Base-by-base conservation (phyloP, 1,284 basidiomycete species). In the Ustilago trichophora region DNA sequence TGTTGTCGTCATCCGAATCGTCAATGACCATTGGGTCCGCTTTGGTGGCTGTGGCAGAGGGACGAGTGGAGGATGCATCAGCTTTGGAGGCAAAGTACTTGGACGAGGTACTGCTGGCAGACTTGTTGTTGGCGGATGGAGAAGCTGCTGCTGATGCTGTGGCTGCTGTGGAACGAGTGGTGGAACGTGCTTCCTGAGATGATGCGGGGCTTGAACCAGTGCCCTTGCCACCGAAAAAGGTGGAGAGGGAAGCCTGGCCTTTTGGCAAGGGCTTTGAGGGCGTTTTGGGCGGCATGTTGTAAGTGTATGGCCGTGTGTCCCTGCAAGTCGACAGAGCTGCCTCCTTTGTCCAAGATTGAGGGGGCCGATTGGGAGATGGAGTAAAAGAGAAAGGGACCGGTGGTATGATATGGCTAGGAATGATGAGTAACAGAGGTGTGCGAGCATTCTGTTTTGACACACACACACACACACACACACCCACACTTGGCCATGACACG, bases 181-280 rank as follows among this genome's bases (percentile, higher is more conserved):
- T 46, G 21, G 48, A 29, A 43, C 36, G 44, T 9, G 45, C 26
- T 31, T 63, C 55, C 18, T 58, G 52, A 22, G 56, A 63, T 7
- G 57, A 65, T 27, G 57, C 53, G 16, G 54, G 52, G 29, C 64
- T 70, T 10, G 57, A 53, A 26, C 25, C 50, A 13, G 42, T 35
- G 18, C n/a, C 32, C 18, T 53, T 52, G 26, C 62, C 56, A 25
- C 63, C 59, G 26, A 75, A 75, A 45, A 73, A 75, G 59, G 45
- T 60, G 26, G 67, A 55, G 4, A 75, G 63, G 2, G 71, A 73
- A 9, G 62, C 56, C 32, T 75, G 73, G 7, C 73, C 70, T 48
- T 71, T 71, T 11, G 55, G 66, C 35, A 69, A 42, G 0, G 51
- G 50, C 12, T 54, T 53, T 13, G 64, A 31, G 9, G 58, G 36